Evolutionary conservation across 202 grass and related monocot genomes (phyloP).

Genomic region (Setaria italica): DNA sequence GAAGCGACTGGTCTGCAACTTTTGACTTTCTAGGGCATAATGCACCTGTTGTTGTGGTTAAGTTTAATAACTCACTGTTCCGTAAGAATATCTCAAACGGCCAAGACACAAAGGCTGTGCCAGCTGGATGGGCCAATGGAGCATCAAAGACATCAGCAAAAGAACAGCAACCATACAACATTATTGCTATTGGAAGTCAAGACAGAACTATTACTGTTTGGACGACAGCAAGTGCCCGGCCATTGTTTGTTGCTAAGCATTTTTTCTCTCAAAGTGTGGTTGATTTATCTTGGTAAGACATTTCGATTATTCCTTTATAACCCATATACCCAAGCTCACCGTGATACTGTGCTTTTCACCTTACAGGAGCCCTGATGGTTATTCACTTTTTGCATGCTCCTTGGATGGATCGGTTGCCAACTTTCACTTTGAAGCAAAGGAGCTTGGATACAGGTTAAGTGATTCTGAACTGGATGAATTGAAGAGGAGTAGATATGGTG

Average conservation of each 20-base stretch:
- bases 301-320: constrained; percentile 13
- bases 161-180: constrained; percentile 86
- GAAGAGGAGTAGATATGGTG: constrained; percentile 93
- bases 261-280: constrained; percentile 98
- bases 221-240: constrained; percentile 94
- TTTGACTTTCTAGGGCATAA: constrained; percentile 99
- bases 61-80: constrained; percentile 98
- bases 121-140: constrained; percentile 87
- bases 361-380: constrained; percentile 96
- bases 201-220: constrained; percentile 99
- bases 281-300: constrained; percentile 93
- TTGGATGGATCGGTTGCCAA: constrained; percentile 92
- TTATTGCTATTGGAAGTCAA: constrained; percentile 99
- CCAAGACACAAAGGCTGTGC: constrained; percentile 66
- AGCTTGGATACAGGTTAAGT: constrained; percentile 83
- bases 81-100: constrained; percentile 72
- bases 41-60: constrained; percentile 89
- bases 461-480: constrained; percentile 92
- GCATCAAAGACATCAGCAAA: constrained; percentile 68
- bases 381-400: constrained; percentile 93
- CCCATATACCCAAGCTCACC: constrained; percentile 34
- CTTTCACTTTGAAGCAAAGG: constrained; percentile 96
- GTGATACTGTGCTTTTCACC: constrained; percentile 25
- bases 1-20: constrained; percentile 96
- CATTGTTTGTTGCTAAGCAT: constrained; percentile 98